Evolutionary conservation across 345 rosid genomes (phyloP), one percentile per base, ranked within the genome.

Genomic region (Gossypium stocksii): DNA sequence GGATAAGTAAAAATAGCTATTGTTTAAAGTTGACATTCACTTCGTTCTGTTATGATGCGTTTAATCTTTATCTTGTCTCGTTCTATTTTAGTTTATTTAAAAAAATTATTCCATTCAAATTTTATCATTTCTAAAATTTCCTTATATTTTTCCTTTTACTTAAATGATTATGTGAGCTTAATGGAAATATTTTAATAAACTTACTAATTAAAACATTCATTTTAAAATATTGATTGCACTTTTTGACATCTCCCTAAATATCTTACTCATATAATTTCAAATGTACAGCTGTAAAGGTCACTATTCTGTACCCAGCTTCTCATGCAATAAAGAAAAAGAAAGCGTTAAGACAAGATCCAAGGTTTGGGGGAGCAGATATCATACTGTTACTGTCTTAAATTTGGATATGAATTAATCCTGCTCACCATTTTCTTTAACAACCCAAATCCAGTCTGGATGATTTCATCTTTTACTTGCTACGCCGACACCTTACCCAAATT

Each of bases 271-370:
- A 29, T 29, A 29, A 29, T 29, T 29, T 29, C 38, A 29, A 29
- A 29, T 29, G 38, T 29, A 29, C 3, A 29, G 38, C 38, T 29
- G 61, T 14, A 20, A 57, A 22, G 15, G 15, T 20, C 29, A 10
- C 23, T 57, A 22, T 49, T 22, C 29, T 23, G 10, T 57, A 4
- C 38, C 46, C 38, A 25, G 2, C 41, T 13, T 59, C 41, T 25
- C 9, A 13, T 25, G 41, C 41, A 59, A 59, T 23, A 59, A 25
- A 13, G 14, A 16, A 63, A 38, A 63, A 48, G 16, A 45, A 20
- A 29, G 52, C 3, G 64, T 44, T 22, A 17, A 70, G 64, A 52
- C 74, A 69, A 65, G 76, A 77, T 72, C 76, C 80, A 72, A 65
- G 46, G 76, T 46, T 72, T 45, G 43, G 9, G 67, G 66, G 57